Percentiles rank a stretch among this genome's conserved stretches.
These are phyloP conservation scores for Lepidium africanum DNA, from an alignment of 345 rosid genomes.

Conservation along the genomic window DNA sequence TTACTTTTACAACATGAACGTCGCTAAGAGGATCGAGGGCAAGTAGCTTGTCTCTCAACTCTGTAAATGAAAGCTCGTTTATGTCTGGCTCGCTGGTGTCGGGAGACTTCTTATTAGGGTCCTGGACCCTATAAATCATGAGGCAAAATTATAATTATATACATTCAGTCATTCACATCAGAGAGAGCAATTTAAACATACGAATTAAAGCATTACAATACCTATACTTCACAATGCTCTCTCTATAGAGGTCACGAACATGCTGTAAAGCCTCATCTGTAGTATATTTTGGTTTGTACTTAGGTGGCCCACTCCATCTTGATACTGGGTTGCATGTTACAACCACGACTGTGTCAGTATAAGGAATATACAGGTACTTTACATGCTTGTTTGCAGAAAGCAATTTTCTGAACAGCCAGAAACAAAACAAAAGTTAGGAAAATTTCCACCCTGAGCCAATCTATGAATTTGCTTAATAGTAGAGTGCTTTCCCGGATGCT, in stretches of 20 bases:
- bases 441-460: neutral
- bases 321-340: constrained; percentile 91
- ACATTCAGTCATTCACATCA: neutral
- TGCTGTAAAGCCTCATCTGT: constrained; percentile 66
- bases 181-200: neutral
- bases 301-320: constrained; percentile 83
- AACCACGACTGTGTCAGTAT: constrained; percentile 77
- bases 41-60: constrained; percentile 83
- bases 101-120: constrained; percentile 33
- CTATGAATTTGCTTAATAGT: neutral
- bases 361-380: constrained; percentile 84
- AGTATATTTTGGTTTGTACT: constrained; percentile 67
- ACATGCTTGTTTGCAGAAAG: constrained; percentile 87
- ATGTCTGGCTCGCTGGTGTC: constrained; percentile 44
- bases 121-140: constrained; percentile 40
- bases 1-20: constrained; percentile 66
- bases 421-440: constrained; percentile 2
- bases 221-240: constrained; percentile 69
- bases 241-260: constrained; percentile 62
- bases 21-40: constrained; percentile 92
- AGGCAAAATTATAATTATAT: neutral
- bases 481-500: neutral
- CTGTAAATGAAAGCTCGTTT: constrained; percentile 72
- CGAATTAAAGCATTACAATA: constrained; percentile 21
- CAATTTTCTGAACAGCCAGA: constrained; percentile 55